Conservation (phyloP, 1,284 basidiomycete species). For the Somion occarium region DNA sequence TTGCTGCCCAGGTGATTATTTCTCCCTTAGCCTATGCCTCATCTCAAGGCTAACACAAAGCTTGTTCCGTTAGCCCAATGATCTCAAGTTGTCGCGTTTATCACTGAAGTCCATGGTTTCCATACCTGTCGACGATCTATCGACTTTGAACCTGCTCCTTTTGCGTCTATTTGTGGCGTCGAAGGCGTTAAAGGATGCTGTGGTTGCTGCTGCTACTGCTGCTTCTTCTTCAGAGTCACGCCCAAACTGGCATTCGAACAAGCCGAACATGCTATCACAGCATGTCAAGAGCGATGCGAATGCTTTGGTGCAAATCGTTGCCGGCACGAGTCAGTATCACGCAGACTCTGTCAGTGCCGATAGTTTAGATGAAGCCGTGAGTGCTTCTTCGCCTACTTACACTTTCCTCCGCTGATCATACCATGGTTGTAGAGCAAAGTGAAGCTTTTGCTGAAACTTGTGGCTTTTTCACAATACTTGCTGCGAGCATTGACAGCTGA, state of each 20-base stretch:
- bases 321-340: background rate
- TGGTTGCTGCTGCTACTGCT: background rate
- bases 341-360: no score
- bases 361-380: no score
- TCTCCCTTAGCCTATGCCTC: background rate
- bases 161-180: background rate
- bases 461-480: background rate
- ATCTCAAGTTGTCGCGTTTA: background rate
- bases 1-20: background rate
- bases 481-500: background rate
- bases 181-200: background rate
- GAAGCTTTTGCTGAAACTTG: background rate
- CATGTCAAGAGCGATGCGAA: background rate
- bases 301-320: background rate
- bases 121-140: background rate
- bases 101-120: background rate
- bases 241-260: background rate
- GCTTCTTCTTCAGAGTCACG: no score
- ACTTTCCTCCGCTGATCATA: no score
- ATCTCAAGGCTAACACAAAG: background rate
- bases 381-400: no score
- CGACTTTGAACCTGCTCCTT: background rate
- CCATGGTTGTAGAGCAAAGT: background rate
- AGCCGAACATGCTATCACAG: background rate
- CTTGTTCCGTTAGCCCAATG: background rate